phyloP scores from a whole-genome alignment of 805 yeast genomes.

The Nakazawaea ambrosiae region DNA sequence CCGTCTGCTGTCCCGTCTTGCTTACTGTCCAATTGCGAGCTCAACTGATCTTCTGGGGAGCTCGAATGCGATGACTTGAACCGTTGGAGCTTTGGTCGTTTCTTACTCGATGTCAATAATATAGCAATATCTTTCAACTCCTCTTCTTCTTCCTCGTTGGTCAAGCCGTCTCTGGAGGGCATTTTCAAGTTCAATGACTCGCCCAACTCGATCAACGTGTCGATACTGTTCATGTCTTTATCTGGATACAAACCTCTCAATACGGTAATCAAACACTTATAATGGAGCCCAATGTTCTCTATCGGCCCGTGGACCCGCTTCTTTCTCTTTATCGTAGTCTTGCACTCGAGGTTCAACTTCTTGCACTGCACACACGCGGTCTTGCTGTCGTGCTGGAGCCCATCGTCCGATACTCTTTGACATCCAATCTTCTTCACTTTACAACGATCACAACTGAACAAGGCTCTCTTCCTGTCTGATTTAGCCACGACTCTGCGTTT shows the following conservation, averaged over 20 bases:
- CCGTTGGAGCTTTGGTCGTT: neutral
- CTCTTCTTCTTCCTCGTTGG: slow-evolving; percentile 8
- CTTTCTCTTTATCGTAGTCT: slow-evolving; percentile 16
- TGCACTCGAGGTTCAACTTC: slow-evolving; percentile 12
- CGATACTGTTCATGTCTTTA: slow-evolving; percentile 15
- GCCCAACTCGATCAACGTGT: slow-evolving; percentile 15
- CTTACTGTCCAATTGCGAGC: no score
- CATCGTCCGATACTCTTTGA: slow-evolving; percentile 10
- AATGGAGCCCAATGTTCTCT: slow-evolving; percentile 17
- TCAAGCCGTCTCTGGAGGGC: slow-evolving; percentile 15
- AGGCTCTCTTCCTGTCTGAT: slow-evolving; percentile 13
- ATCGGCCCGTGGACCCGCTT: slow-evolving; percentile 14
- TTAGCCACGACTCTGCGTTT: slow-evolving; percentile 8
- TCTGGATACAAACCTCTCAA: slow-evolving; percentile 14
- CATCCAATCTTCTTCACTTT: slow-evolving; percentile 11
- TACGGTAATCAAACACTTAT: slow-evolving; percentile 14
- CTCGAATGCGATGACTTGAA: neutral
- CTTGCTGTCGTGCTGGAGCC: slow-evolving; percentile 4
- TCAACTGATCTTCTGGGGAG: neutral
- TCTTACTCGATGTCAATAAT: slow-evolving; percentile 11
- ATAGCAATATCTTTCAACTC: slow-evolving; percentile 11
- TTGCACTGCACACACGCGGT: slow-evolving; percentile 13
- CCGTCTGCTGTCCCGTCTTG: no score
- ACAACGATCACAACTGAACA: slow-evolving; percentile 16
- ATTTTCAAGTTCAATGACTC: slow-evolving; percentile 9